phyloP scores from a whole-genome alignment of 2,329 filamentous ascomycete genomes.

The Blastomyces emzantsi region DNA sequence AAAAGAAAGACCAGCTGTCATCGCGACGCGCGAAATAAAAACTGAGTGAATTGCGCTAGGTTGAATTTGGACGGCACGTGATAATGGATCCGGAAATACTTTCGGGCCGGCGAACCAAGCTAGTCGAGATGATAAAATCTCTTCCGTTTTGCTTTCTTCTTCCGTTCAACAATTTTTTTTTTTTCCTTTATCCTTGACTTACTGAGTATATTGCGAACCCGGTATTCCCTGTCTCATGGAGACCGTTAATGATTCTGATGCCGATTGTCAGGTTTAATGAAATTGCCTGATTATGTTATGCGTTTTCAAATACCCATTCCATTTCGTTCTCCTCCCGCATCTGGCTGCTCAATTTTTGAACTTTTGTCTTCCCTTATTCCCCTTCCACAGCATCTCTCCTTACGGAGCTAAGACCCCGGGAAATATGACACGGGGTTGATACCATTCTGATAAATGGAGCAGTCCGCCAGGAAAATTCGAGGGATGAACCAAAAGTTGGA shows the following conservation, averaged over 20 bases:
- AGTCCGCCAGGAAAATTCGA: neutral
- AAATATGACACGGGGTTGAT: neutral
- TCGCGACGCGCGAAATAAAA: neutral
- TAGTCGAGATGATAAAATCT: neutral
- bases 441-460: neutral
- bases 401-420: neutral
- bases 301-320: neutral
- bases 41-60: neutral
- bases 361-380: neutral
- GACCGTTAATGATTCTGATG: neutral
- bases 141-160: neutral
- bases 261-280: neutral
- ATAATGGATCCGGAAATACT: neutral
- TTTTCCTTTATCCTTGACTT: neutral
- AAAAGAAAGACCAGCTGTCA: constrained; percentile 12
- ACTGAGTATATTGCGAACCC: neutral
- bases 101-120: neutral
- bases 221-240: neutral
- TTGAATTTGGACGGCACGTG: neutral
- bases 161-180: neutral
- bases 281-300: neutral
- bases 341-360: neutral
- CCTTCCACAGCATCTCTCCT: neutral
- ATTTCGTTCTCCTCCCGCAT: neutral
- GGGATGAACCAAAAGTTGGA: constrained; percentile 2